Base-by-base conservation (phyloP, 2,329 filamentous ascomycete genomes). In the Beauveria bassiana region DNA sequence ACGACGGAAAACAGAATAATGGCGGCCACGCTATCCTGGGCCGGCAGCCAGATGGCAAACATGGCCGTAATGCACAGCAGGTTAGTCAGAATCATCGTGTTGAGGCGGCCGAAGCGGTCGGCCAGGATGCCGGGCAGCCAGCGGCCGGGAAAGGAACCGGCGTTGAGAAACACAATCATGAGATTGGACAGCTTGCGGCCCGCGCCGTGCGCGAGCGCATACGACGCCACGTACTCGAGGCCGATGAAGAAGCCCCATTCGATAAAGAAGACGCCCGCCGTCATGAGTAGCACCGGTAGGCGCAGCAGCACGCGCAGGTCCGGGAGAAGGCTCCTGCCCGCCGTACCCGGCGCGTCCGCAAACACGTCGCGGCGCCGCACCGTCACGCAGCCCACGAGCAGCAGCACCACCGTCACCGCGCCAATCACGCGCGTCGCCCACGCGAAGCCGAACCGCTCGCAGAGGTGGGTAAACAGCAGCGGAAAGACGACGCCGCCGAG, bases 111-210 rank as follows among this genome's bases (percentile, higher is more conserved):
- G 49, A 76, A 74, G 62, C 77, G 78, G 65, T 86, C 83, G 2
- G 81, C 82, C 38, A 86, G 64, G 55, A 82, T 74, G 31, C 82
- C 83, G 0, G 84, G 82, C 3, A 81, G 68, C 62, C 84, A 77
- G 34, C 83, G 79, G 4, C 84, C 84, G 16, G 90, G 76, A 62
- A 84, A 81, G 1, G 82, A 86, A 26, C 84, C 87, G 1, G 80
- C 86, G 67, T 89, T 90, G 68, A 91, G 77, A 66, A 90, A 82
- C 7, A 85, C 79, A 9, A 89, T 73, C 50, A 89, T 78, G 66
- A 88, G 84, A 70, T 87, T 89, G 67, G 86, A 86, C 59, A 87
- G 79, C 14, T 75, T 72, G 1, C 73, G 72, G 0, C 76, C 70
- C 9, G 81, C 74, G 9, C 82, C 85, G 68, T 83, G 75, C 7